phyloP scores from a whole-genome alignment of 2,329 filamentous ascomycete genomes.

The Fusarium beomiforme region DNA sequence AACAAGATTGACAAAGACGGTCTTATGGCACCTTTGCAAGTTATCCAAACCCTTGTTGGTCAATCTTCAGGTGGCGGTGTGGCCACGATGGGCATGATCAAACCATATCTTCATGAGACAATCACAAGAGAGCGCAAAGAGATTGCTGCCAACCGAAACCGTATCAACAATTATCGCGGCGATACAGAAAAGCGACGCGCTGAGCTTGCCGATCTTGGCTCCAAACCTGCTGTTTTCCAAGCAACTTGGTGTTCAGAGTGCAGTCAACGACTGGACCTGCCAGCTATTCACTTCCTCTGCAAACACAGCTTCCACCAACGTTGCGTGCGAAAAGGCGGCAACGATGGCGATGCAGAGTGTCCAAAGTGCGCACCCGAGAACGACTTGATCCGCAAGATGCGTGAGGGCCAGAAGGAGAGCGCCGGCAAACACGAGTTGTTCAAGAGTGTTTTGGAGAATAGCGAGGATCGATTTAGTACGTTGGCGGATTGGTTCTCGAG shows the following conservation, averaged over 20 bases:
- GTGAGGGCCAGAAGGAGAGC: conserved; percentile 85
- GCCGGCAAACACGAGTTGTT: conserved; percentile 91
- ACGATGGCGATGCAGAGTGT: conserved; percentile 78
- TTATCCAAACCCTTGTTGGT: conserved; percentile 89
- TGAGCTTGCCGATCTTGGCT: conserved; percentile 80
- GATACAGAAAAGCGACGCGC: conserved; percentile 83
- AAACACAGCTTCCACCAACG: conserved; percentile 97
- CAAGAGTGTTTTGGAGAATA: conserved; percentile 78
- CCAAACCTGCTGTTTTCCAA: conserved; percentile 89
- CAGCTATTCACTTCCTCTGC: conserved; percentile 94
- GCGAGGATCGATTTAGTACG: conserved; percentile 86
- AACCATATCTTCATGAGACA: conserved; percentile 87
- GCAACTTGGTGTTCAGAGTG: conserved; percentile 89
- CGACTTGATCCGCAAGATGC: conserved; percentile 87
- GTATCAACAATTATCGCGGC: conserved; percentile 83
- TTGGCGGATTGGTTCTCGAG: conserved; percentile 95
- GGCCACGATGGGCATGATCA: conserved; percentile 97
- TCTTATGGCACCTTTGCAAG: conserved; percentile 94
- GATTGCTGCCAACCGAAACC: conserved; percentile 80
- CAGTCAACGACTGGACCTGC: conserved; percentile 80
- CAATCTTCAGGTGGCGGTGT: conserved; percentile 65
- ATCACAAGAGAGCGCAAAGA: conserved; percentile 90
- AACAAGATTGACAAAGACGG: conserved; percentile 89
- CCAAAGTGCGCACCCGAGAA: conserved; percentile 87
- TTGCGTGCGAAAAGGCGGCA: conserved; percentile 70